These are phyloP conservation scores for Geosmithia putterillii DNA, from an alignment of 2,329 filamentous ascomycete genomes.

Conservation along the genomic window DNA sequence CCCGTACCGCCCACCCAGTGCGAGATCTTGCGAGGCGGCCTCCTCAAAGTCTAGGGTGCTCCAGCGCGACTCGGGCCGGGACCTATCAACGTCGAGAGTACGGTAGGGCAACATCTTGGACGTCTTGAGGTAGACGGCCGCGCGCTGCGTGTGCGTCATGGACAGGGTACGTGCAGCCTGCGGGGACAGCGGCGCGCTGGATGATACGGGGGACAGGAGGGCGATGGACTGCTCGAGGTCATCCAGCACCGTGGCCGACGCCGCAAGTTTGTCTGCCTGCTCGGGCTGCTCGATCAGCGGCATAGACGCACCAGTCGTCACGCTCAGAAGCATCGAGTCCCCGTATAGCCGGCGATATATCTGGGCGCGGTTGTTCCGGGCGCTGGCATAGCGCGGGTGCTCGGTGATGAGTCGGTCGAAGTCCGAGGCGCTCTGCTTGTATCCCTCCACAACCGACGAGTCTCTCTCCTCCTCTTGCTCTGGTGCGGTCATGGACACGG, in stretches of 20 bases:
- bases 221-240: conserved; percentile 47
- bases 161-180: conserved; percentile 54
- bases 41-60: conserved; percentile 45
- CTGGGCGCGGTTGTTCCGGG: conserved; percentile 65
- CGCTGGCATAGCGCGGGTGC: conserved; percentile 57
- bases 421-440: conserved; percentile 30
- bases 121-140: conserved; percentile 48
- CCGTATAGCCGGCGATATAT: conserved; percentile 49
- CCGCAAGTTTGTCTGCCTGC: conserved; percentile 21
- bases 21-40: conserved; percentile 49
- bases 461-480: conserved; percentile 7
- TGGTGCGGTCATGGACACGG: conserved; percentile 12
- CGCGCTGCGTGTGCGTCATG: conserved; percentile 61
- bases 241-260: conserved; percentile 27
- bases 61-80: conserved; percentile 35
- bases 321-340: conserved; percentile 39
- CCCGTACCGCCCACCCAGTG: conserved; percentile 51
- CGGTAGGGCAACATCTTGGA: conserved; percentile 32
- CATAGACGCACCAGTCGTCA: conserved; percentile 21
- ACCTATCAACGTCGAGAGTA: conserved; percentile 23
- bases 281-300: conserved; percentile 27
- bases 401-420: conserved; percentile 44
- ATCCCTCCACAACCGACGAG: conserved; percentile 26
- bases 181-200: conserved; percentile 44
- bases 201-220: conserved; percentile 41